phyloP scores from a whole-genome alignment of 2,329 filamentous ascomycete genomes.

The Byssothecium circinans region DNA sequence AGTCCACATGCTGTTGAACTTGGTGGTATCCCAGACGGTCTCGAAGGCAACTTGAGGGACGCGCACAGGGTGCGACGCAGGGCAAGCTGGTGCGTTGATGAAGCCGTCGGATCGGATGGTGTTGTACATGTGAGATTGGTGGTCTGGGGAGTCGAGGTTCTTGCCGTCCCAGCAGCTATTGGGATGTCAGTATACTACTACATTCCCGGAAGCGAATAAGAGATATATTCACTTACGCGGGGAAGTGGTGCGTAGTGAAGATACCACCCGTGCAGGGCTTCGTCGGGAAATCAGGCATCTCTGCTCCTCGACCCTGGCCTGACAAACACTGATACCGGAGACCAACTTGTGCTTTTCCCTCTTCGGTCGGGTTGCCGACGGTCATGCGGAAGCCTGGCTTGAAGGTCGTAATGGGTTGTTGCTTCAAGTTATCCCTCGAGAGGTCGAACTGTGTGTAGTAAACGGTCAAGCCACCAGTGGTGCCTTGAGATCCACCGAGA shows the following conservation, averaged over 20 bases:
- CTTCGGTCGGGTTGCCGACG: conserved; percentile 34
- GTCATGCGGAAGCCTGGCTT: conserved; percentile 33
- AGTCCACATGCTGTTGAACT: conserved; percentile 29
- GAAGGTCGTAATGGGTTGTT: conserved; percentile 23
- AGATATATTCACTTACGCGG: no score
- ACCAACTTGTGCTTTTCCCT: conserved; percentile 18
- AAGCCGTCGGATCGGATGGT: conserved; percentile 23
- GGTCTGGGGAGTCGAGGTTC: conserved; percentile 55
- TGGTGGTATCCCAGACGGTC: conserved; percentile 26
- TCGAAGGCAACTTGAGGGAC: conserved; percentile 29
- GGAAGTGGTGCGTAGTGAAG: conserved; percentile 29
- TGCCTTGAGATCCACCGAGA: conserved; percentile 25
- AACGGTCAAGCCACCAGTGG: conserved; percentile 28
- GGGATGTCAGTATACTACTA: conserved; percentile 3
- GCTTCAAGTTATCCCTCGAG: conserved; percentile 28
- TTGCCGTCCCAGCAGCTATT: conserved; percentile 49
- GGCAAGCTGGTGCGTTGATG: conserved; percentile 25
- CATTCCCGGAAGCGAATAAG: not conserved
- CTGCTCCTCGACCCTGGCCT: conserved; percentile 21
- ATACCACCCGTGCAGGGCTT: conserved; percentile 30
- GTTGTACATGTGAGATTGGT: conserved; percentile 53
- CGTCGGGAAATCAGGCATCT: conserved; percentile 20
- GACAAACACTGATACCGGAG: conserved; percentile 26
- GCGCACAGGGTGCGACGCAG: conserved; percentile 23
- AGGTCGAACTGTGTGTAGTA: conserved; percentile 40